Percentiles rank a stretch among this genome's conserved stretches.
phyloP scores from a whole-genome alignment of 805 yeast species.

The Yarrowia sp. region DNA sequence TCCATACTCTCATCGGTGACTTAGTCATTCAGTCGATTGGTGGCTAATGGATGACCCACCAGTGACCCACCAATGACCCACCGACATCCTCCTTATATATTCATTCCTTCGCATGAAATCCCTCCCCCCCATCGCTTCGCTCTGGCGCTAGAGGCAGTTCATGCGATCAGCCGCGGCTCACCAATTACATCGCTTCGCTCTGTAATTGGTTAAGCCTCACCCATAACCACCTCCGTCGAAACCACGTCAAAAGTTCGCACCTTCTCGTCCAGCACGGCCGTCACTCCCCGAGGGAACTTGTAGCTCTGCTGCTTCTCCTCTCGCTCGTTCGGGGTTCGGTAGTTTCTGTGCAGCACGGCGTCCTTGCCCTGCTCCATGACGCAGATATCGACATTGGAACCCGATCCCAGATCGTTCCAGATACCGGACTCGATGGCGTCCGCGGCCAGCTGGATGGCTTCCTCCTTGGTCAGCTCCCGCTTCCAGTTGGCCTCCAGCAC shows the following conservation, averaged over 20 bases:
- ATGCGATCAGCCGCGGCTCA: too few relatives aligned
- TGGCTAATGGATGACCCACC: too few relatives aligned
- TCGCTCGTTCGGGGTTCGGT: constrained; percentile 89
- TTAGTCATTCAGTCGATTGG: too few relatives aligned
- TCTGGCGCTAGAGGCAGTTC: too few relatives aligned
- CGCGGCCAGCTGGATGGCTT: constrained; percentile 88
- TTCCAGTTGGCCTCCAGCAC: constrained; percentile 90
- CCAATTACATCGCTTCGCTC: too few relatives aligned
- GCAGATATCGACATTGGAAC: constrained; percentile 96
- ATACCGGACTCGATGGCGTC: constrained; percentile 97
- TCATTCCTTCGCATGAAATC: too few relatives aligned
- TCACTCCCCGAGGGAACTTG: constrained; percentile 91
- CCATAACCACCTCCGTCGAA: constrained; percentile 53
- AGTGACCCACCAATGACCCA: too few relatives aligned
- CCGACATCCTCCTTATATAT: too few relatives aligned
- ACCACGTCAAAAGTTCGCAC: constrained; percentile 72
- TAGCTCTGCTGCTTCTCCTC: constrained; percentile 81
- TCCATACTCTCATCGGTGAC: neutral
- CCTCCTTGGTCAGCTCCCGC: constrained; percentile 77
- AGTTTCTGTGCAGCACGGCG: constrained; percentile 83
- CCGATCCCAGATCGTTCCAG: constrained; percentile 98
- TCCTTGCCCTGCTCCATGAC: constrained; percentile 88
- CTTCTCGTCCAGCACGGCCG: constrained; percentile 77
- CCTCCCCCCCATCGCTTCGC: too few relatives aligned
- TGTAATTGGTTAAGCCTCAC: constrained; percentile 4